phyloP scores from a whole-genome alignment of 83 land plant genomes.

The Diphasiastrum complanatum region DNA sequence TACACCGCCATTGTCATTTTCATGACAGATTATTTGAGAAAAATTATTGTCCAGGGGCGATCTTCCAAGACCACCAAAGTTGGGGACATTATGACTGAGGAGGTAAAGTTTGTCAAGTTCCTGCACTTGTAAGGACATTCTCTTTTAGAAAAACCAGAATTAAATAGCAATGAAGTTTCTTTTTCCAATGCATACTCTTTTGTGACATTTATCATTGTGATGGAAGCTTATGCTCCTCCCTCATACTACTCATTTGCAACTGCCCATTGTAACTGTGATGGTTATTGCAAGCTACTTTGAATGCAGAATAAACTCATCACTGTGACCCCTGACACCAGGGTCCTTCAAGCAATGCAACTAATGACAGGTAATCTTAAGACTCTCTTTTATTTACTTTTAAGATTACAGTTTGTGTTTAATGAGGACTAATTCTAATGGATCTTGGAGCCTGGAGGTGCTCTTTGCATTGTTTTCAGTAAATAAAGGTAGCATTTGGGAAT shows the following conservation, averaged over 20 bases:
- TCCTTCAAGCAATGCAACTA: constrained; percentile 86
- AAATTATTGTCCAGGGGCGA: constrained; percentile 96
- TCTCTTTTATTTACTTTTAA: too few species aligned
- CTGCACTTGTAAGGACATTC: not conserved
- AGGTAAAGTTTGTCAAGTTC: constrained; percentile 38
- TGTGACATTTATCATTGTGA: too few species aligned
- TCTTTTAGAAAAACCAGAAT: too few species aligned
- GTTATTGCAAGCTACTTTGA: not conserved
- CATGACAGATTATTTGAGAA: constrained; percentile 92
- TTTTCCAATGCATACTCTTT: not conserved
- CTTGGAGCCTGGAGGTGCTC: not conserved
- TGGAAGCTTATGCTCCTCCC: too few species aligned
- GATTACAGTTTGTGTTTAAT: too few species aligned
- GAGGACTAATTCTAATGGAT: too few species aligned
- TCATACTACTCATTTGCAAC: too few species aligned
- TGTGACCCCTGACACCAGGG: constrained; percentile 78
- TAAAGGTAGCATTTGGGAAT: not conserved
- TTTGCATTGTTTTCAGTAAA: not conserved
- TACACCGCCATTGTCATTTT: too few species aligned
- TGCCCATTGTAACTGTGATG: not conserved
- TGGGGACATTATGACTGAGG: constrained; percentile 98
- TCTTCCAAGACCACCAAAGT: constrained; percentile 96
- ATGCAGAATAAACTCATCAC: constrained; percentile 94
- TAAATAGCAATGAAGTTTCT: not conserved
- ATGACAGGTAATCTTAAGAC: constrained; percentile 82